These are phyloP conservation scores for Leccinum pellstonianum DNA, from an alignment of 768 basidiomycete genomes.

Conservation along the genomic window DNA sequence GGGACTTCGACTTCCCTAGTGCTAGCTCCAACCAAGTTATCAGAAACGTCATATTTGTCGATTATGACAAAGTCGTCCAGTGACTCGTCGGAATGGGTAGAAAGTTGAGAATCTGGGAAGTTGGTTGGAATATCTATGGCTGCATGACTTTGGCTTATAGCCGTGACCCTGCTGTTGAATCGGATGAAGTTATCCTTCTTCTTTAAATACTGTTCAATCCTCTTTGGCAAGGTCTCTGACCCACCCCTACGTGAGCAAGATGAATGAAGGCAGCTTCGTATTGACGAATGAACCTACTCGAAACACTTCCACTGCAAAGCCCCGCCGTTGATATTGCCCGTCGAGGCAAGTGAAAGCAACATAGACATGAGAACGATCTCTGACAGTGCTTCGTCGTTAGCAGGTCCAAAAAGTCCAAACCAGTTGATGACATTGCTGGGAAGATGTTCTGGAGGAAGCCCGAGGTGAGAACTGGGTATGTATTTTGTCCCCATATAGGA, in stretches of 20 bases:
- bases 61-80: neutral
- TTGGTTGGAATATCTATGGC: neutral
- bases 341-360: neutral
- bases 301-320: conserved; percentile 9
- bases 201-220: conserved; percentile 1
- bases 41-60: neutral
- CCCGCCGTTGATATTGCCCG: neutral
- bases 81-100: neutral
- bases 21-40: neutral
- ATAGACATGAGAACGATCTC: neutral
- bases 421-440: conserved; percentile 30
- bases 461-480: conserved; percentile 17
- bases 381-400: neutral
- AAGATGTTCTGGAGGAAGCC: conserved; percentile 16
- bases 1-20: neutral
- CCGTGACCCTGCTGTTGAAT: conserved; percentile 6
- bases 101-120: neutral
- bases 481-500: conserved; percentile 22
- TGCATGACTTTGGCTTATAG: conserved; percentile 1
- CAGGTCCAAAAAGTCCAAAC: neutral
- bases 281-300: neutral
- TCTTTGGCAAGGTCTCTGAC: conserved; percentile 6
- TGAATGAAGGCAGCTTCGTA: neutral
- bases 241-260: neutral
- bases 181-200: neutral